Percentiles rank a stretch among this genome's conserved stretches.
Evolutionary conservation across 106 monocot genomes (phyloP).

Genomic region (Acanthochlamys bracteata): DNA sequence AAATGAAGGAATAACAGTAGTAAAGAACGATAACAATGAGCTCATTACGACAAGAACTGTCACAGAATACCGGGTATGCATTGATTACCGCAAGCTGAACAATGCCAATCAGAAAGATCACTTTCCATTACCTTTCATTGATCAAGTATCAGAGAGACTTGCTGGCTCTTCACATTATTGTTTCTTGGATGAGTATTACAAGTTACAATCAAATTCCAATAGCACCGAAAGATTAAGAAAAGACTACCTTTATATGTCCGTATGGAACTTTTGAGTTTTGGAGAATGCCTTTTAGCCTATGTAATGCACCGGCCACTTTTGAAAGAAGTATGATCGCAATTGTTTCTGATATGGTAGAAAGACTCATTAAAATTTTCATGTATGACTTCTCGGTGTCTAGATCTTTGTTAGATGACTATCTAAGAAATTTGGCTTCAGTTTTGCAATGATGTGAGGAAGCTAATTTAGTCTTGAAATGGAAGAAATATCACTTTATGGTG

Average conservation of each 20-base stretch:
- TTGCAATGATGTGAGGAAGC: slow-evolving; percentile 7
- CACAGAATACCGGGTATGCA: slow-evolving; percentile 9
- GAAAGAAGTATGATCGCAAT: slow-evolving; percentile 10
- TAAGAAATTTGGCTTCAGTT: neutral
- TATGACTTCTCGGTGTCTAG: slow-evolving; percentile 18
- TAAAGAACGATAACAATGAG: slow-evolving; percentile 7
- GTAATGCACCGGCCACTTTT: slow-evolving; percentile 9
- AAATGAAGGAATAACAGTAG: slow-evolving; percentile 2
- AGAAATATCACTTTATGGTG: slow-evolving; percentile 19
- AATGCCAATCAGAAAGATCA: slow-evolving; percentile 5
- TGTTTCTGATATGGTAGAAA: slow-evolving; percentile 5
- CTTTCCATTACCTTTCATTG: slow-evolving; percentile 12
- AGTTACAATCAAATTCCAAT: neutral
- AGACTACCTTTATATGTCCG: slow-evolving; percentile 2
- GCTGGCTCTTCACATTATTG: slow-evolving; percentile 7
- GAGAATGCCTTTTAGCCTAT: slow-evolving; percentile 12
- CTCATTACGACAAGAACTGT: neutral
- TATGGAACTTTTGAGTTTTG: slow-evolving; percentile 10
- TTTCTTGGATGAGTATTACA: slow-evolving; percentile 8
- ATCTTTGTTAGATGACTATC: slow-evolving; percentile 3
- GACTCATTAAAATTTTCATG: slow-evolving; percentile 11
- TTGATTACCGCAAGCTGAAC: slow-evolving; percentile 6
- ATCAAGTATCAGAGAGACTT: slow-evolving; percentile 7
- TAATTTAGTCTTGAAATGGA: slow-evolving; percentile 9
- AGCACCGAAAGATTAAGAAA: neutral